phyloP scores from a whole-genome alignment of 768 basidiomycete species.

The Thelephora ganbajun region DNA sequence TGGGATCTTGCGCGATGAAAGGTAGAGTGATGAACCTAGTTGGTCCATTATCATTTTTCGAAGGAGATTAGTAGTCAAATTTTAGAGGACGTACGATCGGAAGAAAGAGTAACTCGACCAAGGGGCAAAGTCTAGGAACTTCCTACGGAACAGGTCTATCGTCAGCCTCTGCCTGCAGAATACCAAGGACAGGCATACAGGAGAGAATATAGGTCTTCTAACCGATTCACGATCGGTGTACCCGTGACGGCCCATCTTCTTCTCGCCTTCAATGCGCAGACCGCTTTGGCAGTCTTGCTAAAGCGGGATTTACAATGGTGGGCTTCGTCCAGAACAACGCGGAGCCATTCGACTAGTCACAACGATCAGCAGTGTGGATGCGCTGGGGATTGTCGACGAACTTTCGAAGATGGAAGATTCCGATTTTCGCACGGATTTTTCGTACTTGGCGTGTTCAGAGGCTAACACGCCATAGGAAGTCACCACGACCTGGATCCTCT shows the following conservation, averaged over 20 bases:
- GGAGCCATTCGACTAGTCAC: constrained; percentile 58
- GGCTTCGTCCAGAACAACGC: constrained; percentile 84
- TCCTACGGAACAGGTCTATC: constrained; percentile 25
- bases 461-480: constrained; percentile 86
- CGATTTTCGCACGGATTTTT: constrained; percentile 26
- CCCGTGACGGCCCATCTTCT: constrained; percentile 88
- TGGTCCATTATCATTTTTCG: constrained; percentile 2
- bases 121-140: constrained; percentile 64
- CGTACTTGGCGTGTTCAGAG: constrained; percentile 71
- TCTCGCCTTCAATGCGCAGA: constrained; percentile 68
- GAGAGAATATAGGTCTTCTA: constrained; percentile 85
- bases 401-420: constrained; percentile 61
- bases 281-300: constrained; percentile 80
- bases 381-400: constrained; percentile 17
- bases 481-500: constrained; percentile 48
- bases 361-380: constrained; percentile 1
- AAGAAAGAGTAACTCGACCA: constrained; percentile 84
- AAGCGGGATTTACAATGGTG: constrained; percentile 87
- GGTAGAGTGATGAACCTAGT: constrained; percentile 79
- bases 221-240: constrained; percentile 91
- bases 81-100: constrained; percentile 45
- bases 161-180: background rate
- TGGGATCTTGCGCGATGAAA: constrained; percentile 81
- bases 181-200: constrained; percentile 25
- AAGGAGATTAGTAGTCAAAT: background rate